Percentiles rank a stretch among this genome's conserved stretches.
Conservation (phyloP, 345 rosid species). For the Citropsis articulata region DNA sequence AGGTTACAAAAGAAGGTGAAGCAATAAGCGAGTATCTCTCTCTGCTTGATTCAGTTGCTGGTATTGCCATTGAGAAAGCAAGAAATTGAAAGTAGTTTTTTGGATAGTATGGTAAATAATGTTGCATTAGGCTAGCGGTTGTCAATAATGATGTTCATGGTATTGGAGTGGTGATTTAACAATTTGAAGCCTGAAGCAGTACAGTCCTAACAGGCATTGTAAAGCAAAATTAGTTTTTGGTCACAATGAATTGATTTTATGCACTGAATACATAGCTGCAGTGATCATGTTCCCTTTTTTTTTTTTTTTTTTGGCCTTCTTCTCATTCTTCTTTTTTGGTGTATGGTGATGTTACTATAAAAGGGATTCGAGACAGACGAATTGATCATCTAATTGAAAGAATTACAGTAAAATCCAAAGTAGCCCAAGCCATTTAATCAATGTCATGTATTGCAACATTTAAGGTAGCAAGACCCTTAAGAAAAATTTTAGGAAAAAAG, state of each 20-base stretch:
- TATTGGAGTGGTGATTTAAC: background rate
- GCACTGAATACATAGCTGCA: background rate
- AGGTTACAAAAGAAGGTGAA: slow-evolving; percentile 67
- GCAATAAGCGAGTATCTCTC: slow-evolving; percentile 64
- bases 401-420: too few relatives aligned
- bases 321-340: background rate
- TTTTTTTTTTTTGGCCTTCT: too few relatives aligned
- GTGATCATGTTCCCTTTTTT: too few relatives aligned
- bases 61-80: slow-evolving; percentile 8
- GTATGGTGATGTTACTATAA: background rate
- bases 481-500: too few relatives aligned
- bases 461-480: too few relatives aligned
- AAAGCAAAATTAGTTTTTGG: background rate
- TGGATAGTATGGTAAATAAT: slow-evolving; percentile 5
- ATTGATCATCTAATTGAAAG: too few relatives aligned
- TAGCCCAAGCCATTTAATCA: too few relatives aligned
- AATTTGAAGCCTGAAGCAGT: background rate
- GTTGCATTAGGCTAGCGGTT: background rate
- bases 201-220: background rate
- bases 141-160: slow-evolving; percentile 1
- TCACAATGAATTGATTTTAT: background rate
- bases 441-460: too few relatives aligned
- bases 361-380: background rate
- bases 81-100: background rate
- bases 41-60: slow-evolving; percentile 46